Evolutionary conservation across 1,139 yeast species (phyloP).

Genomic region (Magnusiomyces suaveolens): DNA sequence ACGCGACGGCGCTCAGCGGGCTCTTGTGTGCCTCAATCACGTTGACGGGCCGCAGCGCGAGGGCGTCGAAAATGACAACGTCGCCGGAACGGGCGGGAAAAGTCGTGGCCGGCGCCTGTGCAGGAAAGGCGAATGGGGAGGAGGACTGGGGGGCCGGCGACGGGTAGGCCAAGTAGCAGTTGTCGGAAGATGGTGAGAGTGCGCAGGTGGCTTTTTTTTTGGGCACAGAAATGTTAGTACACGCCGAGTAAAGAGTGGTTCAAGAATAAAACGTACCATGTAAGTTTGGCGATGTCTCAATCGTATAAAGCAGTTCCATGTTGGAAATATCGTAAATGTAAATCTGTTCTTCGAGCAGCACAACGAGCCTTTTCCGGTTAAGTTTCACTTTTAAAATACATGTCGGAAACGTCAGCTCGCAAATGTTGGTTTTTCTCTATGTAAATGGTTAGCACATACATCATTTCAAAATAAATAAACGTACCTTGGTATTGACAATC

Average conservation of each 20-base stretch:
- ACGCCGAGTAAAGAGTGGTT: no score
- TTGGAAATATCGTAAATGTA: constrained; percentile 81
- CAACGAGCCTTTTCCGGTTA: constrained; percentile 65
- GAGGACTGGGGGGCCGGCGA: constrained; percentile 53
- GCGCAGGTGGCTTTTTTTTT: constrained; percentile 43
- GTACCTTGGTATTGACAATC: constrained; percentile 68
- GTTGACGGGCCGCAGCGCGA: constrained; percentile 69
- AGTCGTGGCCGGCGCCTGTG: constrained; percentile 17
- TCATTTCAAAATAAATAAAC: no score
- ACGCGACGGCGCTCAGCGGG: constrained; percentile 64
- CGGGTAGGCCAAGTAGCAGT: constrained; percentile 75
- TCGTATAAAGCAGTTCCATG: constrained; percentile 80
- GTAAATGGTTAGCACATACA: no score
- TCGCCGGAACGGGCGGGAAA: constrained; percentile 55
- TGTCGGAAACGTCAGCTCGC: constrained; percentile 84
- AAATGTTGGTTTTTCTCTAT: constrained; percentile 49
- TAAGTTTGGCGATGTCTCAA: constrained; percentile 71
- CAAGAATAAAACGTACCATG: constrained; percentile 31
- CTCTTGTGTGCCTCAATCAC: constrained; percentile 93
- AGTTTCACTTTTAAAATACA: constrained; percentile 68
- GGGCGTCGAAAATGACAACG: constrained; percentile 76
- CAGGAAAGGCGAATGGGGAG: constrained; percentile 23
- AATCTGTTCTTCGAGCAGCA: constrained; percentile 73
- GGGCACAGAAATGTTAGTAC: no score
- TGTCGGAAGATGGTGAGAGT: constrained; percentile 53